Conservation (phyloP, 345 rosid species). For the Citrus sp. region DNA sequence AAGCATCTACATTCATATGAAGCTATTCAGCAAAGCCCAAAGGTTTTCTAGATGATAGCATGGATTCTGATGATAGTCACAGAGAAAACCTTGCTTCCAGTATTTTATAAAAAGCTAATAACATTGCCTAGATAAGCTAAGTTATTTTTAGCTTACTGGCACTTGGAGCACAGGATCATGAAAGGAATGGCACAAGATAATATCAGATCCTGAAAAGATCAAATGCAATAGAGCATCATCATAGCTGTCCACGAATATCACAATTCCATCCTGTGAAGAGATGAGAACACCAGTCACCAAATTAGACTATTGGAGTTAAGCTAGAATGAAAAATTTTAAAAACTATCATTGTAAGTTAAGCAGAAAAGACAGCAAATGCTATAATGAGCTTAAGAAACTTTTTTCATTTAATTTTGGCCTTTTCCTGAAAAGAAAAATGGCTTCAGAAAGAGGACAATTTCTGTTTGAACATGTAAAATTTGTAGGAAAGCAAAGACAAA, state of each 20-base stretch:
- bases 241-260: slow-evolving; percentile 37
- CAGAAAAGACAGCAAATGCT: neutral
- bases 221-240: slow-evolving; percentile 52
- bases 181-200: slow-evolving; percentile 51
- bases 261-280: slow-evolving; percentile 39
- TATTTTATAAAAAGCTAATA: neutral
- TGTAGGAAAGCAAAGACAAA: neutral
- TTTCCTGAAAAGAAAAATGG: neutral
- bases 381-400: neutral
- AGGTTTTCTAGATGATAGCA: neutral
- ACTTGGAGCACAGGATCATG: slow-evolving; percentile 59
- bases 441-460: neutral
- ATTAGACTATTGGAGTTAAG: slow-evolving; percentile 2
- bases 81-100: neutral
- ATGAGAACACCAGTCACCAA: slow-evolving; percentile 7
- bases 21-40: neutral
- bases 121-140: slow-evolving; percentile 1
- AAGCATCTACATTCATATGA: neutral
- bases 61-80: neutral
- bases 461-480: slow-evolving; percentile 1
- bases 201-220: slow-evolving; percentile 61
- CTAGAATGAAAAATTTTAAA: neutral
- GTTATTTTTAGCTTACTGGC: slow-evolving; percentile 42
- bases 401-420: neutral
- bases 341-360: too few species aligned